phyloP scores from a whole-genome alignment of 1,139 yeast species.

The Yamadazyma oceani region DNA sequence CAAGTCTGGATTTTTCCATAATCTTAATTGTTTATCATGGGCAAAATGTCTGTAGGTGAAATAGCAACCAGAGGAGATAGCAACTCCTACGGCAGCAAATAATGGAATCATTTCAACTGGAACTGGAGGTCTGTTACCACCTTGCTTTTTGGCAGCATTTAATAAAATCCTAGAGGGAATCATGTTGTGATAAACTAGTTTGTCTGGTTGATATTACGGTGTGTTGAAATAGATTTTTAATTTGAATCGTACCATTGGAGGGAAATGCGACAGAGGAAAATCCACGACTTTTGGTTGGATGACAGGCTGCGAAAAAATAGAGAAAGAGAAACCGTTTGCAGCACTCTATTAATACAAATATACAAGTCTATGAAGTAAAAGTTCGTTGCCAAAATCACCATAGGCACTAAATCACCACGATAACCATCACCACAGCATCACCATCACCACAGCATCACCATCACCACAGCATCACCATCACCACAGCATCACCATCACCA shows the following conservation, averaged over 20 bases:
- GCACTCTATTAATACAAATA: neutral
- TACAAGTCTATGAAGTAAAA: neutral
- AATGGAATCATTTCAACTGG: slow-evolving; percentile 83
- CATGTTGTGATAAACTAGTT: slow-evolving; percentile 30
- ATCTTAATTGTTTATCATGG: slow-evolving; percentile 65
- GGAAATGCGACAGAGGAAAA: slow-evolving; percentile 2
- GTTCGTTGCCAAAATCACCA: slow-evolving; percentile 4
- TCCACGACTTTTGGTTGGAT: slow-evolving; percentile 12
- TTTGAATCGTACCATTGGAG: slow-evolving; percentile 15
- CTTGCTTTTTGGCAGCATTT: slow-evolving; percentile 44
- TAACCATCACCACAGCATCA: too few relatives aligned
- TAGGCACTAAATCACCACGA: neutral
- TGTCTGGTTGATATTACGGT: too few relatives aligned
- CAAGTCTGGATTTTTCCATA: slow-evolving; percentile 65
- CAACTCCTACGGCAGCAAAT: slow-evolving; percentile 60
- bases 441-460: too few relatives aligned
- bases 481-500: too few relatives aligned
- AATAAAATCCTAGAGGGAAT: slow-evolving; percentile 56
- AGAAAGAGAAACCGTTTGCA: too few relatives aligned
- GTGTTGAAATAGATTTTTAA: slow-evolving; percentile 1
- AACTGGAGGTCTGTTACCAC: slow-evolving; percentile 27
- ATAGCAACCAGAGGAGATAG: slow-evolving; percentile 61
- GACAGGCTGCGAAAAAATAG: slow-evolving; percentile 4
- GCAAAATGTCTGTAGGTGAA: slow-evolving; percentile 75
- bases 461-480: too few relatives aligned